Evolutionary conservation across 1,284 basidiomycete species (phyloP).

Genomic region (Malassezia japonica): DNA sequence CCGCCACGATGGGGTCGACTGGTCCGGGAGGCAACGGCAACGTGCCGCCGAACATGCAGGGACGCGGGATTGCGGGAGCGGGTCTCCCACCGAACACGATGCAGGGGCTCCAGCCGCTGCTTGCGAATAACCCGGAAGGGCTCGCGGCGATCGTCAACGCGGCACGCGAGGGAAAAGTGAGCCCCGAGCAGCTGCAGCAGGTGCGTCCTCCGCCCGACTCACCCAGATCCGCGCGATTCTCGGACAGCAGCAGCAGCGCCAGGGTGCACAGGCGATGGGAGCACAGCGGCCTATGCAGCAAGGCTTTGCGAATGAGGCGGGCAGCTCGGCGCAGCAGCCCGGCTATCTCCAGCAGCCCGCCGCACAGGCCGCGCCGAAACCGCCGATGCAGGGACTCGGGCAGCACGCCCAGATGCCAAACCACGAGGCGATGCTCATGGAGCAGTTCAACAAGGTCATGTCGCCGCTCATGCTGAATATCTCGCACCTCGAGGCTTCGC

Average conservation of each 20-base stretch:
- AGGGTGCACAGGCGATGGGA: not conserved
- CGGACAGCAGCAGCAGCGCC: conserved; percentile 14
- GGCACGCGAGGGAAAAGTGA: conserved; percentile 34
- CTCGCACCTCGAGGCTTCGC: conserved; percentile 25
- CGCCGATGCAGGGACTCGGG: not conserved
- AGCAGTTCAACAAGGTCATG: conserved; percentile 35
- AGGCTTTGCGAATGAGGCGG: not conserved
- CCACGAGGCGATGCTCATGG: conserved; percentile 30
- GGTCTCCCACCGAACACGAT: conserved; percentile 55
- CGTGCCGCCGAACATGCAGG: conserved; percentile 55
- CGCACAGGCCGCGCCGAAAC: conserved; percentile 9
- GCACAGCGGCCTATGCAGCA: conserved; percentile 11
- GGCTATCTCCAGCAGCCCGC: conserved; percentile 16
- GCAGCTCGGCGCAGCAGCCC: not conserved
- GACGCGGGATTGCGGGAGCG: not conserved
- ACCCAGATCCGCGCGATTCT: conserved; percentile 30
- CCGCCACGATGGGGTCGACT: conserved; percentile 5
- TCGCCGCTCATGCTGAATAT: conserved; percentile 33
- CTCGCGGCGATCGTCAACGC: conserved; percentile 31
- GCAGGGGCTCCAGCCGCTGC: conserved; percentile 27
- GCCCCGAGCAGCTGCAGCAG: conserved; percentile 29
- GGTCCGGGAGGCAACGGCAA: conserved; percentile 9
- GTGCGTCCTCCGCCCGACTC: conserved; percentile 7
- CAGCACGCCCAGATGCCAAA: conserved; percentile 18
- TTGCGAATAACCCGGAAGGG: conserved; percentile 36